phyloP scores from a whole-genome alignment of 352 stramenopile species.

The Globisporangium middletonii region DNA sequence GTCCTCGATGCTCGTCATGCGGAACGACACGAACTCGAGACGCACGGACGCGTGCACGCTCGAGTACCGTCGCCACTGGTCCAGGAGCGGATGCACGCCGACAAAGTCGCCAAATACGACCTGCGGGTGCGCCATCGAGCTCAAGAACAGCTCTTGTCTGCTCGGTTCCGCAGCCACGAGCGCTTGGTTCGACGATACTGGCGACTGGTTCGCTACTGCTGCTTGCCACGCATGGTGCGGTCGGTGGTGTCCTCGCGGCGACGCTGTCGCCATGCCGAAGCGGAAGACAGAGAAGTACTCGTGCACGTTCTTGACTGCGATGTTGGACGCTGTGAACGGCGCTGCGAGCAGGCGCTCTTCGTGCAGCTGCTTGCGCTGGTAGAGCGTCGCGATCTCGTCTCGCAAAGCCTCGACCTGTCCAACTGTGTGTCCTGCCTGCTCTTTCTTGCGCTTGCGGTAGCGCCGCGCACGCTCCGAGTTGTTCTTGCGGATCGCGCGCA shows the following conservation, averaged over 20 bases:
- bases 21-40: conserved; percentile 18
- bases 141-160: conserved; percentile 24
- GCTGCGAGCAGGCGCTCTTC: conserved; percentile 11
- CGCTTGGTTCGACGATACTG: background rate
- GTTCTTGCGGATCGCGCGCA: conserved; percentile 12
- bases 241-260: no score
- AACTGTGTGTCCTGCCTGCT: conserved; percentile 3
- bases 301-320: conserved; percentile 23
- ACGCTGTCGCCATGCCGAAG: conserved; percentile 10
- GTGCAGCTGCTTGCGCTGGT: conserved; percentile 15
- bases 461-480: conserved; percentile 15
- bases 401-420: conserved; percentile 13
- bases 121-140: conserved; percentile 18
- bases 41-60: conserved; percentile 25
- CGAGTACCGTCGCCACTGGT: conserved; percentile 25
- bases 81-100: conserved; percentile 16
- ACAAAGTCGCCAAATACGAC: conserved; percentile 17
- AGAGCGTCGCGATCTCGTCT: conserved; percentile 19
- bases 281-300: conserved; percentile 40
- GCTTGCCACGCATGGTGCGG: background rate
- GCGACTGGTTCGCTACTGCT: background rate
- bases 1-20: conserved; percentile 17
- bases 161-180: background rate
- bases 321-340: conserved; percentile 8
- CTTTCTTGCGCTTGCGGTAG: conserved; percentile 15